Conservation (phyloP, 495 filamentous ascomycete genomes). For the Poronia punctata region DNA sequence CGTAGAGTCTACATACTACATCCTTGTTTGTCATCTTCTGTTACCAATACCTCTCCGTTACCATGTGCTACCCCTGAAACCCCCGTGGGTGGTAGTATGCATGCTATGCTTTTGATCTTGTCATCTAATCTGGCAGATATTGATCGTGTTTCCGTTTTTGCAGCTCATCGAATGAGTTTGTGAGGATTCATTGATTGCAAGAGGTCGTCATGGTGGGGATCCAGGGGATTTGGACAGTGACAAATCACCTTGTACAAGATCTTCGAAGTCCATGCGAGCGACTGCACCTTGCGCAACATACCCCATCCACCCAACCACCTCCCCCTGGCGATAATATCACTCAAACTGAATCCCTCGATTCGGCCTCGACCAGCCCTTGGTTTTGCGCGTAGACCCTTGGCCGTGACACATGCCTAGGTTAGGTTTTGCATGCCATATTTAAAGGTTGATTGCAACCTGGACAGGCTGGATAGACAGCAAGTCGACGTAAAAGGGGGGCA, state of each 20-base stretch:
- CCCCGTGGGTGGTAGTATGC: slow-evolving; percentile 21
- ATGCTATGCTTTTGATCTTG: slow-evolving; percentile 14
- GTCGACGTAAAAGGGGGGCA: background rate
- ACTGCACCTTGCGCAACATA: slow-evolving; percentile 3
- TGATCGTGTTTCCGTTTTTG: slow-evolving; percentile 5
- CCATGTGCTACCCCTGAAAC: slow-evolving; percentile 30
- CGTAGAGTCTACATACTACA: too few relatives aligned
- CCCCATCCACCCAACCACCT: background rate
- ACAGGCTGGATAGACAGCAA: background rate
- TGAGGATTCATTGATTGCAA: background rate
- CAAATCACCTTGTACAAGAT: slow-evolving; percentile 14
- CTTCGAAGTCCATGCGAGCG: slow-evolving; percentile 5
- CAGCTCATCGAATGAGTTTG: background rate
- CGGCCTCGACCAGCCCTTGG: too few relatives aligned
- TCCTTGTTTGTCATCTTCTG: slow-evolving; percentile 10
- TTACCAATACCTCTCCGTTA: slow-evolving; percentile 18
- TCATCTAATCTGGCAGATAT: slow-evolving; percentile 8
- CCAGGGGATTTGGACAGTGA: background rate
- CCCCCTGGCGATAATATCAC: slow-evolving; percentile 1
- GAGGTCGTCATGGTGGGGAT: too few relatives aligned
- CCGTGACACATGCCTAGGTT: too few relatives aligned
- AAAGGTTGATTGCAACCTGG: too few relatives aligned
- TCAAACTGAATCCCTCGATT: too few relatives aligned
- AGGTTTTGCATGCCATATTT: too few relatives aligned
- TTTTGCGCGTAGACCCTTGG: too few relatives aligned